Evolutionary conservation across 2,329 filamentous ascomycete species (phyloP), one percentile per base, ranked within the genome.

Genomic region (Penicillium hordei): DNA sequence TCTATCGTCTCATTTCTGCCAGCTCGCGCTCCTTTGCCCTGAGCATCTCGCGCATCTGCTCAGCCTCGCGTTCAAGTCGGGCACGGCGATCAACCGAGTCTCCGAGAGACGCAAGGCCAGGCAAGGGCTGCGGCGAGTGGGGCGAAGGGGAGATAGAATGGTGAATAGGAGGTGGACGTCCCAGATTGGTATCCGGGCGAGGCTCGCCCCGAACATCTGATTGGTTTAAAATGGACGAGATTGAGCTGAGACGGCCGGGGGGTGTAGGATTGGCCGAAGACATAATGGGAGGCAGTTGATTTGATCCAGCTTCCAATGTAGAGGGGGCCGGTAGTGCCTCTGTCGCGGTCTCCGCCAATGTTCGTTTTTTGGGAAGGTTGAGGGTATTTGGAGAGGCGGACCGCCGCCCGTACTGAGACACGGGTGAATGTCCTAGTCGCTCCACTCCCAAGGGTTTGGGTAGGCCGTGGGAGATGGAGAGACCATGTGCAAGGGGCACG

Each of bases 11-110:
- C 58, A 84, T 69, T 38, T 80, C 79, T 48, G 87, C 86, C 56
- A 93, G 76, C 68, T 93, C 89, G 46, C 86, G 81, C 74, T 93
- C 89, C 68, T 92, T 93, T 13, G 85, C 87, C 10, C 86, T 82
- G 31, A 93, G 78, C 72, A 89, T 79, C 71, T 88, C 85, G 38
- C 89, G 83, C 86, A 94, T 94, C 52, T 81, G 81, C 68, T 93
- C 89, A 0, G 89, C 86, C 72, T 95, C 90, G 25, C 86, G 81
- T 70, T 88, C 83, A 48, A 95, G 76, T 48, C 86, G 83, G 9
- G 83, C 84, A 48, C 88, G 82, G 55, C 86, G 82, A 62, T 89
- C 87, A 4, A 82, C 81, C 65, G 83, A 87, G 8, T 78, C 69
- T 15, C 78, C 31, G 84, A 83, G n/a, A 72, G 85, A 81, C 12